Evolutionary conservation across 2,329 filamentous ascomycete genomes (phyloP), one percentile per base, ranked within the genome.

Genomic region (Aschersonia sp.): DNA sequence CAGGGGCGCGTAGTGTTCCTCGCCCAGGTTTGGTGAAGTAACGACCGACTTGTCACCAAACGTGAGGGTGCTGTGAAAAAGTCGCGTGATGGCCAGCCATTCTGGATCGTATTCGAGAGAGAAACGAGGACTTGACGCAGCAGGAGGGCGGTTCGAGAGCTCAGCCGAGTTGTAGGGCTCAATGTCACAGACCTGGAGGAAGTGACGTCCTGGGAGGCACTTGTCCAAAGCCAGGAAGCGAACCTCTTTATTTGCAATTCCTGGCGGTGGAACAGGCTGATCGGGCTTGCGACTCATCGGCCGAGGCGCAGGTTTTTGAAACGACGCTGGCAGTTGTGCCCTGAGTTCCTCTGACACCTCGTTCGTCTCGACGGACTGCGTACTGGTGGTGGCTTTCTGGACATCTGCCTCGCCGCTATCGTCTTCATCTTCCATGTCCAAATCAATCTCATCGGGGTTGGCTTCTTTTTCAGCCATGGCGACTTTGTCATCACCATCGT

Each of bases 141-240:
- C 40, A 10, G 40, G 40, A 42, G 53, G 53, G 46, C 58, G 47
- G 3, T 48, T 43, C 1, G 52, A 45, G 10, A 53, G 46, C 3
- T 60, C 31, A 12, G 63, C 52, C 0, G 64, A 50, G 12, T 72
- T 66, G 42, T 73, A 58, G 3, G 79, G 70, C 2, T 66, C 59
- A 20, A 91, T 69, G 32, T 84, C 76, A 35, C 84, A 69, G 3
- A 97, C 71, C 56, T 97, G 88, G 2, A 98, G 72, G 59, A 91
- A 97, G 51, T 89, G 77, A 10, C 84, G 79, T 20, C 82, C 75
- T 0, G 85, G 84, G 42, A 91, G 74, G 58, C 88, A 94, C 64
- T 98, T 98, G 66, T 96, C 91, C 2, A 98, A 72, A 0, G 92
- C 85, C 9, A 98, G 73, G 63, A 98, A 98, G 9, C 81, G 74